These are phyloP conservation scores for Letharia columbiana DNA, from an alignment of 495 filamentous ascomycete genomes.

Conservation along the genomic window DNA sequence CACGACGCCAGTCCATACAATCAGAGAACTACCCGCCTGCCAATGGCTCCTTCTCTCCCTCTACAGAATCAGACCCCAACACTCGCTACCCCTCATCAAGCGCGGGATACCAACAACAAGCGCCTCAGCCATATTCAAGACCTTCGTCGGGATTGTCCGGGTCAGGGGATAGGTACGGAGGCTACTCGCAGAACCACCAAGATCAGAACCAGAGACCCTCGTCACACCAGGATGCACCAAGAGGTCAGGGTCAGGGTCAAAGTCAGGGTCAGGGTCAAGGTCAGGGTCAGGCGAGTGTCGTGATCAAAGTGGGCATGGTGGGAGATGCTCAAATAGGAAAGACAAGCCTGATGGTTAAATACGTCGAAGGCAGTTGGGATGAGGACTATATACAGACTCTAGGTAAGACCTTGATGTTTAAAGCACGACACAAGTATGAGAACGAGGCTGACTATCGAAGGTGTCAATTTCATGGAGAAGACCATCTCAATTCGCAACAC, in stretches of 20 bases:
- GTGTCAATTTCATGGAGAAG: constrained; percentile 99
- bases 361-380: constrained; percentile 98
- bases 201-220: constrained; percentile 37
- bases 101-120: constrained; percentile 36
- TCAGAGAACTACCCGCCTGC: constrained; percentile 39
- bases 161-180: constrained; percentile 35
- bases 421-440: background rate
- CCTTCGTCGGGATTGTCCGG: constrained; percentile 45
- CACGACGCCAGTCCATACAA: constrained; percentile 35
- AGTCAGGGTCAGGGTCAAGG: no score
- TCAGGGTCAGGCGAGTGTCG: constrained; percentile 68
- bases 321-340: constrained; percentile 98
- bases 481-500: constrained; percentile 98
- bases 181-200: constrained; percentile 35
- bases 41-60: constrained; percentile 34
- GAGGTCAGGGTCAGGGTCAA: constrained; percentile 40
- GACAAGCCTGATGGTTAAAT: constrained; percentile 98
- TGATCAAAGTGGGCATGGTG: constrained; percentile 99
- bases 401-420: constrained; percentile 42
- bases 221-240: constrained; percentile 30
- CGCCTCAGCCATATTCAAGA: constrained; percentile 37
- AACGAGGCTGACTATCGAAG: constrained; percentile 30
- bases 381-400: constrained; percentile 99
- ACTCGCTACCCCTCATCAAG: constrained; percentile 29
- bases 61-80: constrained; percentile 37